phyloP scores from a whole-genome alignment of 2,329 filamentous ascomycete genomes.

The Xylaria sp. region DNA sequence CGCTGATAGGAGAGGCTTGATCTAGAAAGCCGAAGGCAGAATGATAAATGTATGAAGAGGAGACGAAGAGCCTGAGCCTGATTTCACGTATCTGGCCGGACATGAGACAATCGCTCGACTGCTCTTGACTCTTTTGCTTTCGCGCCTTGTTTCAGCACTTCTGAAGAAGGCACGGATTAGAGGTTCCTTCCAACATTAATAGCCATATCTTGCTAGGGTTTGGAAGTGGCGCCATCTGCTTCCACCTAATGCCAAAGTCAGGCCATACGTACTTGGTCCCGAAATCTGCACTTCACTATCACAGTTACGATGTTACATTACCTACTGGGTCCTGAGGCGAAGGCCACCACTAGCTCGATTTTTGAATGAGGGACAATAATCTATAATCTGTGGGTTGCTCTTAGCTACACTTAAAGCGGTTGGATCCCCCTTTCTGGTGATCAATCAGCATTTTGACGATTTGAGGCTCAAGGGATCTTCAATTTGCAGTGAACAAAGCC shows the following conservation, averaged over 20 bases:
- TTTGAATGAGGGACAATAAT: too few relatives aligned
- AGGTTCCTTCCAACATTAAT: neutral
- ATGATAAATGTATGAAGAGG: neutral
- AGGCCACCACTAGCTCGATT: too few relatives aligned
- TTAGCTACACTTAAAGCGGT: neutral
- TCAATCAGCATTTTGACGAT: neutral
- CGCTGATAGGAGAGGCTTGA: neutral
- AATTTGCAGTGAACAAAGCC: conserved; percentile 68
- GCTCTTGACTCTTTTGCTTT: neutral
- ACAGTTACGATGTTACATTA: too few relatives aligned
- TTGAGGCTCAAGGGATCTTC: conserved; percentile 22
- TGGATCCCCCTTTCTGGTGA: neutral
- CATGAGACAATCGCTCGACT: neutral
- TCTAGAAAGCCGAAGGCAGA: neutral
- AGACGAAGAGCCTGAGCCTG: neutral
- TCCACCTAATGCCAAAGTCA: too few relatives aligned
- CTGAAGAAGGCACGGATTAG: neutral
- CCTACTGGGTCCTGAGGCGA: too few relatives aligned
- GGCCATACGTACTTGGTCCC: too few relatives aligned
- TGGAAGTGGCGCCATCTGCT: too few relatives aligned
- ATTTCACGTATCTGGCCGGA: neutral
- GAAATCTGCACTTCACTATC: too few relatives aligned
- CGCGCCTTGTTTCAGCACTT: neutral
- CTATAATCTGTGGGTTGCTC: neutral
- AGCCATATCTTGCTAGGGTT: too few relatives aligned